phyloP scores from a whole-genome alignment of 108 stramenopile species.

The Pseudonitzschia delicatissima region DNA sequence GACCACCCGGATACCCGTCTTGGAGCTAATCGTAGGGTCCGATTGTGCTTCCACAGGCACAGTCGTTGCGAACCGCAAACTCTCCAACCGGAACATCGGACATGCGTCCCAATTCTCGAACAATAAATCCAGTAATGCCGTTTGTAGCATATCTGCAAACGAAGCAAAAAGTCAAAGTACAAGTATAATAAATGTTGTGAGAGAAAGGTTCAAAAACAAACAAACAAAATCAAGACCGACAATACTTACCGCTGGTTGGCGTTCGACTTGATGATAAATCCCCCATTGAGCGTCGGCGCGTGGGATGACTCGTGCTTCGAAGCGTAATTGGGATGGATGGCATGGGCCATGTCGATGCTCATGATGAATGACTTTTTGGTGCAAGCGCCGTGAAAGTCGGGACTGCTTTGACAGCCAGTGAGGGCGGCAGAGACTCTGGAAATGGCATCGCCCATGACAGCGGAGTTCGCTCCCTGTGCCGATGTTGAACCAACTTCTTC shows the following conservation, averaged over 20 bases:
- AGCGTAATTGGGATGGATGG: constrained; percentile 91
- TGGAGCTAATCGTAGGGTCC: constrained; percentile 86
- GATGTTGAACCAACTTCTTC: constrained; percentile 91
- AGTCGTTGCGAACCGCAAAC: constrained; percentile 82
- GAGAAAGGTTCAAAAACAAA: too few relatives aligned
- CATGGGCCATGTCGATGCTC: constrained; percentile 92
- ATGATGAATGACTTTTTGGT: constrained; percentile 75
- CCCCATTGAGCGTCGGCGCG: constrained; percentile 84
- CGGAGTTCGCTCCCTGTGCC: constrained; percentile 90
- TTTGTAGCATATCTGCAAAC: constrained; percentile 58
- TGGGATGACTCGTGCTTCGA: constrained; percentile 87
- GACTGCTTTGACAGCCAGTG: constrained; percentile 43
- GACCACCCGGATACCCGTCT: constrained; percentile 86
- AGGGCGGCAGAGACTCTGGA: constrained; percentile 68
- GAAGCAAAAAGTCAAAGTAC: neutral
- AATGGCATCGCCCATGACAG: constrained; percentile 82
- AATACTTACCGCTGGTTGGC: constrained; percentile 78
- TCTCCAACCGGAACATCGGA: constrained; percentile 47
- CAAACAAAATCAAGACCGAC: neutral
- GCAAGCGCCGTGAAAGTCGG: constrained; percentile 52
- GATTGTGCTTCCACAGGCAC: constrained; percentile 91
- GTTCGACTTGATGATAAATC: constrained; percentile 93
- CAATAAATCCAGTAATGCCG: constrained; percentile 83
- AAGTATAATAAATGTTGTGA: too few relatives aligned
- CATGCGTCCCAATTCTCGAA: constrained; percentile 78